Percentiles rank a stretch among this genome's conserved stretches.
These are phyloP conservation scores for Talaromyces thailandensis DNA, from an alignment of 495 filamentous ascomycete genomes.

Conservation along the genomic window DNA sequence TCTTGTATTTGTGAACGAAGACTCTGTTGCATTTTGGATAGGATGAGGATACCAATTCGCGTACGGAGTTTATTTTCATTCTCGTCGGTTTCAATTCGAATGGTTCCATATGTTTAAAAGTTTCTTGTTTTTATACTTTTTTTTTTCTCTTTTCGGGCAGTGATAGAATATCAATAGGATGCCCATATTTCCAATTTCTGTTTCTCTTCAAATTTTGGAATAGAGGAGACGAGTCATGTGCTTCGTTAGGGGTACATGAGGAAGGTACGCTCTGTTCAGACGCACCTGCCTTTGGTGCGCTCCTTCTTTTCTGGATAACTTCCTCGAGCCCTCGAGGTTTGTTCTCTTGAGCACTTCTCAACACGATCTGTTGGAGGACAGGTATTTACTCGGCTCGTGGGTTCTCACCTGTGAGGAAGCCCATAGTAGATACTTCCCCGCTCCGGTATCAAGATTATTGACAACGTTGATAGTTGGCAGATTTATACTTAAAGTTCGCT, in stretches of 20 bases:
- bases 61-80: not conserved
- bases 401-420: not conserved
- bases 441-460: not conserved
- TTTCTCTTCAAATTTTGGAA: not conserved
- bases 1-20: constrained; percentile 9
- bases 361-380: not conserved
- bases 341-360: not conserved
- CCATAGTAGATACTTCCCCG: not conserved
- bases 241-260: not conserved
- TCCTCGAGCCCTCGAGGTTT: not conserved
- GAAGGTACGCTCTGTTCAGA: not conserved
- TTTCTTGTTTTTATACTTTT: not conserved
- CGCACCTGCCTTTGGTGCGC: not conserved
- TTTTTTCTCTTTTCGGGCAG: not conserved
- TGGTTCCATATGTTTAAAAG: constrained; percentile 1
- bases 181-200: not conserved
- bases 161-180: not conserved
- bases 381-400: not conserved
- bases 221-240: not conserved
- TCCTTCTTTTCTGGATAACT: not conserved
- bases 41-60: not conserved
- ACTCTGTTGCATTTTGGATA: constrained; percentile 4
- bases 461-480: not conserved
- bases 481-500: not conserved
- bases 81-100: not conserved